Conservation (phyloP, 129 eudicot genomes). For the Lactuca saligna region DNA sequence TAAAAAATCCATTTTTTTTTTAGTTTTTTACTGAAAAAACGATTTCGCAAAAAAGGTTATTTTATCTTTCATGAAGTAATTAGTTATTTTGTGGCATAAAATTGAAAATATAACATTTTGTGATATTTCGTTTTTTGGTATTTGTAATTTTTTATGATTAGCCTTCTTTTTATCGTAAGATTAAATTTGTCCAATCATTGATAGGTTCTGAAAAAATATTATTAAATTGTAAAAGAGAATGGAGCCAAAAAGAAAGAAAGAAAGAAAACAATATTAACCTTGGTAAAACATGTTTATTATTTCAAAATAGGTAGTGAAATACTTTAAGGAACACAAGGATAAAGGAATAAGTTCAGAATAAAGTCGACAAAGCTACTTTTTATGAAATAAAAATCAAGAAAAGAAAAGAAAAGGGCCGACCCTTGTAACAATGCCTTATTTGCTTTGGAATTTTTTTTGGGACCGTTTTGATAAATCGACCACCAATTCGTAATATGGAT, state of each 20-base stretch:
- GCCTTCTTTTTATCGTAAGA: background rate
- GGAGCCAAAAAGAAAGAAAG: constrained; percentile 17
- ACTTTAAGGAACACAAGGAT: constrained; percentile 19
- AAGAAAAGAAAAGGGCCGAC: background rate
- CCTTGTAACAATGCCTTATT: too few relatives aligned
- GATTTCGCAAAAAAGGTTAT: too few relatives aligned
- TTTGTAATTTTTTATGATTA: too few relatives aligned
- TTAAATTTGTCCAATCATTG: background rate
- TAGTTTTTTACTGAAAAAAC: too few relatives aligned
- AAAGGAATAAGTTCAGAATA: constrained; percentile 23
- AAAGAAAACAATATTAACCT: background rate
- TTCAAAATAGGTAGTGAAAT: constrained; percentile 15
- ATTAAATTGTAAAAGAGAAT: constrained; percentile 5
- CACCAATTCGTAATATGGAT: too few relatives aligned
- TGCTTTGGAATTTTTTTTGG: too few relatives aligned
- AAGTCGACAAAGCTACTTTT: constrained; percentile 24
- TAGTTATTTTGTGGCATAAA: too few relatives aligned
- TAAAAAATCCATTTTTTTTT: too few relatives aligned
- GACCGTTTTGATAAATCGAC: too few relatives aligned
- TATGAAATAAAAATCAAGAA: constrained; percentile 23
- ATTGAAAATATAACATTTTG: too few relatives aligned
- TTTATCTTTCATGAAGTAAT: too few relatives aligned
- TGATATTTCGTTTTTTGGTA: too few relatives aligned
- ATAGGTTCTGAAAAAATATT: constrained; percentile 5
- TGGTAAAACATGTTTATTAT: constrained; percentile 4